Evolutionary conservation across 2,329 filamentous ascomycete species (phyloP).

Genomic region (Tolypocladium pustulatum): DNA sequence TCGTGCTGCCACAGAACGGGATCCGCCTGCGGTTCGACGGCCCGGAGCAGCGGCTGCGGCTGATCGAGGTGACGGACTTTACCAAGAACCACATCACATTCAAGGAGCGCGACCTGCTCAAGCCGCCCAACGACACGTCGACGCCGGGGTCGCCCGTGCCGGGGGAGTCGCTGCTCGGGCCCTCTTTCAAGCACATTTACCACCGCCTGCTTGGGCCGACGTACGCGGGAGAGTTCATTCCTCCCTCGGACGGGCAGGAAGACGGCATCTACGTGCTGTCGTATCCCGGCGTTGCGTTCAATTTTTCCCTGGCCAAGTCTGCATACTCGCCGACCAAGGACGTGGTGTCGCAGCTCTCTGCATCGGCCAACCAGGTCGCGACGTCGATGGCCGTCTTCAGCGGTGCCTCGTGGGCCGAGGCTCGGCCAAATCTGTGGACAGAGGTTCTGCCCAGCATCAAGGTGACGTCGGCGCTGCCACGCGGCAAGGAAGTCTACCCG

Average conservation of each 20-base stretch:
- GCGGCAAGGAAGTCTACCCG: conserved; percentile 68
- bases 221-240: conserved; percentile 85
- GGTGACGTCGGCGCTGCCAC: conserved; percentile 55
- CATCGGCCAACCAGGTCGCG: conserved; percentile 64
- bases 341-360: conserved; percentile 77
- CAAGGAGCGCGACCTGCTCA: conserved; percentile 68
- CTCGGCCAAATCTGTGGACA: conserved; percentile 66
- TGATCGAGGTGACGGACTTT: conserved; percentile 89
- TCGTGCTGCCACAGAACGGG: conserved; percentile 75
- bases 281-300: conserved; percentile 90
- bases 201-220: conserved; percentile 88
- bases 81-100: conserved; percentile 75
- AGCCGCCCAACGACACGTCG: conserved; percentile 35
- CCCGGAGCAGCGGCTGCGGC: conserved; percentile 76
- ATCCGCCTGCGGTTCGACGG: conserved; percentile 88
- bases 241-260: conserved; percentile 43
- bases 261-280: conserved; percentile 79
- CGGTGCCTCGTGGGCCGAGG: conserved; percentile 83
- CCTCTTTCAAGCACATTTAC: conserved; percentile 83
- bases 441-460: conserved; percentile 65
- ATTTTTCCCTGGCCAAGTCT: conserved; percentile 66
- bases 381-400: conserved; percentile 84
- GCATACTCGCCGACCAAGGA: conserved; percentile 69
- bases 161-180: conserved; percentile 38
- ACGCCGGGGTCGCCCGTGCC: conserved; percentile 21